phyloP scores from a whole-genome alignment of 2,329 filamentous ascomycete genomes.

The Cryphonectria naterciae region DNA sequence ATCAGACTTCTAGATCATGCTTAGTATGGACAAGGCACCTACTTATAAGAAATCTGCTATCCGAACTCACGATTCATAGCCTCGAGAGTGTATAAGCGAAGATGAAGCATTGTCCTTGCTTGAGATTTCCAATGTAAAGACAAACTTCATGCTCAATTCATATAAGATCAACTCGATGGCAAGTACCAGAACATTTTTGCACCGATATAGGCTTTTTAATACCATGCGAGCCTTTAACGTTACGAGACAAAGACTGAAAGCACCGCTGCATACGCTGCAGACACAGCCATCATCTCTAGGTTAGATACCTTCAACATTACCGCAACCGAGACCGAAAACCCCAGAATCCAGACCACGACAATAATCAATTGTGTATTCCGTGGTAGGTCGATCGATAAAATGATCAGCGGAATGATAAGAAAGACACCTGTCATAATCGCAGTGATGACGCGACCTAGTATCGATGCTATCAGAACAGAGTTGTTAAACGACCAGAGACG shows the following conservation, averaged over 20 bases:
- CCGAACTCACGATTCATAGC: no score
- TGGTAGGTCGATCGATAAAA: neutral
- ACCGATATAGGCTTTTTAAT: no score
- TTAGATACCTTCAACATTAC: constrained; percentile 32
- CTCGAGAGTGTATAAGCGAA: no score
- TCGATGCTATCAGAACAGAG: neutral
- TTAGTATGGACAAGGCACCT: no score
- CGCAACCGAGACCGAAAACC: constrained; percentile 31
- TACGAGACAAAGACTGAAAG: constrained; percentile 33
- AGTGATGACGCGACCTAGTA: constrained; percentile 8
- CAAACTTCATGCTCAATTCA: no score
- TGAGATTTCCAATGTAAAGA: no score
- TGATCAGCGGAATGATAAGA: constrained; percentile 10
- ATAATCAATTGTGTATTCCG: constrained; percentile 17
- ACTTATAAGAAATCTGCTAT: no score
- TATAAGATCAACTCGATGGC: no score
- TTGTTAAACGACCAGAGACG: constrained; percentile 8
- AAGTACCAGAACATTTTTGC: no score
- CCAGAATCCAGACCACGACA: constrained; percentile 28
- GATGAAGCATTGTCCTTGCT: no score
- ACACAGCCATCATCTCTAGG: constrained; percentile 33
- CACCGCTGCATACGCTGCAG: constrained; percentile 35
- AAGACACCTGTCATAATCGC: constrained; percentile 14
- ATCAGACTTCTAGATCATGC: no score
- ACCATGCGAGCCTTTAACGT: no score